A percentile compares a stretch with the other conserved stretches of the same genome.
These are phyloP conservation scores for Phytophthora pinifolia DNA, from an alignment of 352 stramenopile species.

Conservation along the genomic window DNA sequence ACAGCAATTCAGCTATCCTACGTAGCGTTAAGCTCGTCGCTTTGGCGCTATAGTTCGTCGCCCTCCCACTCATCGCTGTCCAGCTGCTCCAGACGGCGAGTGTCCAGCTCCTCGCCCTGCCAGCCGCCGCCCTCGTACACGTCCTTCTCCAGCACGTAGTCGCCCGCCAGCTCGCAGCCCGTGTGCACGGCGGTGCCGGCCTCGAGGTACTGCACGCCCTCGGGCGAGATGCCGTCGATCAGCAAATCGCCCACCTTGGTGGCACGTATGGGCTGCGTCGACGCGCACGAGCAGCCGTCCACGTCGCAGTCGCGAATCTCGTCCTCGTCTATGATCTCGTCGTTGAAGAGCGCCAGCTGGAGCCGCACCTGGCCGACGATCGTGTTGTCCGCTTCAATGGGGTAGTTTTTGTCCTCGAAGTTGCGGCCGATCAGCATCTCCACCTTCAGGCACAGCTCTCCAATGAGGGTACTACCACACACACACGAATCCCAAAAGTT, in stretches of 20 bases:
- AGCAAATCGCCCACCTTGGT: conserved; percentile 77
- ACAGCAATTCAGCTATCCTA: neutral
- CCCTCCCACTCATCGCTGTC: conserved; percentile 61
- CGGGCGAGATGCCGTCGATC: conserved; percentile 69
- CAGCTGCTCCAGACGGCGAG: conserved; percentile 19
- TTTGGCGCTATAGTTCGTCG: conserved; percentile 45
- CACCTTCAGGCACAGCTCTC: conserved; percentile 64
- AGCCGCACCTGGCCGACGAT: conserved; percentile 75
- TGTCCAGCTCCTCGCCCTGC: conserved; percentile 26
- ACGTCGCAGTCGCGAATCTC: conserved; percentile 59
- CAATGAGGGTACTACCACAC: conserved; percentile 55
- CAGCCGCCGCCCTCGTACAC: conserved; percentile 40
- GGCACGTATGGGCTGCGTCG: conserved; percentile 46
- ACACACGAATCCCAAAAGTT: too few species aligned
- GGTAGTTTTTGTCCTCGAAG: conserved; percentile 76
- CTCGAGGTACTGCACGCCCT: conserved; percentile 72
- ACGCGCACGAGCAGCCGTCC: conserved; percentile 69
- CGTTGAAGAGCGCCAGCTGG: conserved; percentile 77
- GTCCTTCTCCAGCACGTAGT: conserved; percentile 83
- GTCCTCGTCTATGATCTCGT: conserved; percentile 71
- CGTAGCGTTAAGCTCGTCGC: neutral
- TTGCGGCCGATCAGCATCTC: conserved; percentile 63
- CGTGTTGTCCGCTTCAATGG: conserved; percentile 71
- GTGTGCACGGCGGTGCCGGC: conserved; percentile 65
- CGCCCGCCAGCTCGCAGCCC: conserved; percentile 57